phyloP scores from a whole-genome alignment of 73 alveolate species.

The Durusdinium trenchii region DNA sequence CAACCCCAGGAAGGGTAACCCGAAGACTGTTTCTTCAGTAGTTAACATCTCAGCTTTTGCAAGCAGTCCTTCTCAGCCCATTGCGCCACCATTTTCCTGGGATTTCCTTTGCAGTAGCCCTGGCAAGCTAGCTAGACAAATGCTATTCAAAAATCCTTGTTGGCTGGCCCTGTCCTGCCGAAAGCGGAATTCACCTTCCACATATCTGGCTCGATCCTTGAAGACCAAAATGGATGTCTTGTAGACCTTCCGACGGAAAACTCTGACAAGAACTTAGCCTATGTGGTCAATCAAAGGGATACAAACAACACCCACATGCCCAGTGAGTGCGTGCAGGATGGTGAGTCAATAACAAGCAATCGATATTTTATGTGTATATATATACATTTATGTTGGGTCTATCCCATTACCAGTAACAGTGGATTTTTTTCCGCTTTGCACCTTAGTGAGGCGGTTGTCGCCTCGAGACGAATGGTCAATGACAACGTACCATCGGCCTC shows the following conservation, averaged over 20 bases:
- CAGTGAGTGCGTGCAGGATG: too few species aligned
- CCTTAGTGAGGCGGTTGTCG: too few species aligned
- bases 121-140: slow-evolving; percentile 16
- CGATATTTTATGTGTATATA: too few species aligned
- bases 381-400: too few species aligned
- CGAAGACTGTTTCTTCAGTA: neutral
- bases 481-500: too few species aligned
- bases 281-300: too few species aligned
- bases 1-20: neutral
- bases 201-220: slow-evolving; percentile 99
- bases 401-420: too few species aligned
- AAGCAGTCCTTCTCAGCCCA: slow-evolving; percentile 99
- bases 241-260: slow-evolving; percentile 98
- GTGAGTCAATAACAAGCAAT: too few species aligned
- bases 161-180: slow-evolving; percentile 96
- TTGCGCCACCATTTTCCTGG: slow-evolving; percentile 99
- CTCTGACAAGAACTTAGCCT: too few species aligned
- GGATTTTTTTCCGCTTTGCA: too few species aligned
- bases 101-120: slow-evolving; percentile 99
- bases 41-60: neutral
- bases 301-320: too few species aligned
- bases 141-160: neutral
- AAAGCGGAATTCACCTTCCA: slow-evolving; percentile 99
- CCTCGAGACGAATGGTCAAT: too few species aligned
- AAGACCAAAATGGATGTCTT: slow-evolving; percentile 99